Conservation (phyloP, 73 alveolate species). For the Paramecium primaurelia region DNA sequence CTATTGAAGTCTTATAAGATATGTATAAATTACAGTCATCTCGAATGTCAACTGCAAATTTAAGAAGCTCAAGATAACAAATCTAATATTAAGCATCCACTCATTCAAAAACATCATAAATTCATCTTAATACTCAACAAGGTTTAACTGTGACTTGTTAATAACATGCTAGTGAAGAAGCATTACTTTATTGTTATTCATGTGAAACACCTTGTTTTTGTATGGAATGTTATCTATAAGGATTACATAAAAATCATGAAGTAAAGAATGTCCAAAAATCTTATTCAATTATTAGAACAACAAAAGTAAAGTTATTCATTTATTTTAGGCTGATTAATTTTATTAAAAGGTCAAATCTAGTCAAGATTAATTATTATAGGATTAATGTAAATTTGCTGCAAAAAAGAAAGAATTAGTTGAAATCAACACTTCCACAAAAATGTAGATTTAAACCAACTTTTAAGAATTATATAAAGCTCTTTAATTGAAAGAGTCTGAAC, state of each 20-base stretch:
- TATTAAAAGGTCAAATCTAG: constrained; percentile 32
- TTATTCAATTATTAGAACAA: not conserved
- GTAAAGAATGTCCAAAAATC: constrained; percentile 56
- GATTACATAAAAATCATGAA: constrained; percentile 60
- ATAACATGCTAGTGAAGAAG: constrained; percentile 41
- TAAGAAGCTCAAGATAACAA: not conserved
- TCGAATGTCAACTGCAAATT: constrained; percentile 3
- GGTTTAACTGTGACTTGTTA: not conserved
- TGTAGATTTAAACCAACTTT: constrained; percentile 24
- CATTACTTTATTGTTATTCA: constrained; percentile 49
- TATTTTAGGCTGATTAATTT: not conserved
- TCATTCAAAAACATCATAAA: constrained; percentile 22
- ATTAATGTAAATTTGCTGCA: constrained; percentile 22
- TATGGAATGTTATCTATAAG: constrained; percentile 53
- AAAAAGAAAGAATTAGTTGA: constrained; percentile 58
- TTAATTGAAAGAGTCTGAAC: constrained; percentile 35
- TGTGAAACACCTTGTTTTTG: constrained; percentile 59
- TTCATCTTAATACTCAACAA: not conserved
- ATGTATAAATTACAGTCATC: constrained; percentile 19
- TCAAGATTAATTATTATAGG: constrained; percentile 41
- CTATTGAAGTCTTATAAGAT: constrained; percentile 21
- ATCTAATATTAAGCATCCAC: not conserved
- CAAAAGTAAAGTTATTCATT: not conserved
- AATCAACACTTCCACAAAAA: not conserved
- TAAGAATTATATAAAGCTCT: constrained; percentile 56